phyloP scores from a whole-genome alignment of 345 rosid species.

The Brassica nigra region DNA sequence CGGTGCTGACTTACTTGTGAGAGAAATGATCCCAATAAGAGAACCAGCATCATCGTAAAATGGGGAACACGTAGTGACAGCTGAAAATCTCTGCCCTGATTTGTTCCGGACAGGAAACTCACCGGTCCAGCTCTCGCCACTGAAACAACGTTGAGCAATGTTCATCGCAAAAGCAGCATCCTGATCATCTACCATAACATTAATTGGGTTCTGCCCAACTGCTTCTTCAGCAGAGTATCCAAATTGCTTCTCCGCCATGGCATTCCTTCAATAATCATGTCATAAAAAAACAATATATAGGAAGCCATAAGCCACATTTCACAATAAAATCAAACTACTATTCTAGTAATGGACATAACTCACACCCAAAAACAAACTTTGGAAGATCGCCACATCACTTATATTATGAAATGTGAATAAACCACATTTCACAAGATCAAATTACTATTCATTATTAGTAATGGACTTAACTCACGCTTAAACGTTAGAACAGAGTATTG shows the following conservation, averaged over 20 bases:
- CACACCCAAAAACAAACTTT: too few relatives aligned
- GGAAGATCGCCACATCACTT: neutral
- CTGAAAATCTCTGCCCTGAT: constrained; percentile 60
- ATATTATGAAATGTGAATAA: neutral
- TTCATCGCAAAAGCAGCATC: constrained; percentile 56
- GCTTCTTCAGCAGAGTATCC: constrained; percentile 80
- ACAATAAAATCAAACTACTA: neutral
- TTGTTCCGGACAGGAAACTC: constrained; percentile 81
- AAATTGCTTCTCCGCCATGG: constrained; percentile 71
- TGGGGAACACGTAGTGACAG: constrained; percentile 70
- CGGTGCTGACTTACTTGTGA: constrained; percentile 58
- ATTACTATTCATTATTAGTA: neutral
- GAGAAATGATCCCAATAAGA: constrained; percentile 76
- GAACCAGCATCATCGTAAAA: constrained; percentile 72
- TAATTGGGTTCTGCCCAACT: constrained; percentile 66
- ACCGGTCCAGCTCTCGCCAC: constrained; percentile 90
- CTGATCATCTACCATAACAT: constrained; percentile 63
- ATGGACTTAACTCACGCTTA: neutral
- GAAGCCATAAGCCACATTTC: neutral
- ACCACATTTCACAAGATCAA: neutral
- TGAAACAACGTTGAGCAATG: constrained; percentile 51
- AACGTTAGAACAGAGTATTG: neutral
- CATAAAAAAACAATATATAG: neutral
- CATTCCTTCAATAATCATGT: constrained; percentile 61
- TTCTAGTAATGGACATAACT: too few relatives aligned